phyloP scores from a whole-genome alignment of 2,329 filamentous ascomycete genomes.

The Scytalidium lignicola region DNA sequence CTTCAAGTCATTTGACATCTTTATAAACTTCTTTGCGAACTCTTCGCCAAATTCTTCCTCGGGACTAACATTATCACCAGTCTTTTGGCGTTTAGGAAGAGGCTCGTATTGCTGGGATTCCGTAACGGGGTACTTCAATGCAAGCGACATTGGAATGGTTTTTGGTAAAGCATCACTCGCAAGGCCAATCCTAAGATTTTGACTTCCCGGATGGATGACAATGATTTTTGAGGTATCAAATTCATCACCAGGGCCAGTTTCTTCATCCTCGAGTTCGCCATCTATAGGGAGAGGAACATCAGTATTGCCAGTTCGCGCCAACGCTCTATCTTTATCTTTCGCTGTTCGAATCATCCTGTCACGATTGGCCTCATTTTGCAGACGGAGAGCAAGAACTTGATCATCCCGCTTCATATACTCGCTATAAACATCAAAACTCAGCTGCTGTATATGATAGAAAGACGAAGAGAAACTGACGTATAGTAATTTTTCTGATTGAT shows the following conservation, averaged over 20 bases:
- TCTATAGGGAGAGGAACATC: slow-evolving; percentile 58
- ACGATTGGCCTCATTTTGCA: slow-evolving; percentile 81
- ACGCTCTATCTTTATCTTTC: slow-evolving; percentile 79
- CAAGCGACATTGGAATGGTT: slow-evolving; percentile 89
- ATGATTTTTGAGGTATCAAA: slow-evolving; percentile 84
- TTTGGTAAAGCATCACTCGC: slow-evolving; percentile 95
- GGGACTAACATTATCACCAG: slow-evolving; percentile 34
- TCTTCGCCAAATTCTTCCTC: slow-evolving; percentile 89
- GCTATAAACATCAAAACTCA: slow-evolving; percentile 38
- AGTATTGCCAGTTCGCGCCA: slow-evolving; percentile 68
- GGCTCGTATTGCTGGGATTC: slow-evolving; percentile 81
- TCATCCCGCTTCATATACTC: slow-evolving; percentile 99
- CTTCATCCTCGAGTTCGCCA: slow-evolving; percentile 47
- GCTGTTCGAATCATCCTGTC: slow-evolving; percentile 80
- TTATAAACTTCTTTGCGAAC: slow-evolving; percentile 67
- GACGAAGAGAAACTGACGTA: slow-evolving; percentile 57
- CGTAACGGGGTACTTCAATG: slow-evolving; percentile 68
- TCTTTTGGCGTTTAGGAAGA: slow-evolving; percentile 67
- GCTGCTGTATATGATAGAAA: not conserved
- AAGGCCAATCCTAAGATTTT: slow-evolving; percentile 89
- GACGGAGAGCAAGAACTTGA: slow-evolving; percentile 82
- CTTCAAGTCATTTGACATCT: slow-evolving; percentile 83
- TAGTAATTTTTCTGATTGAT: slow-evolving; percentile 99
- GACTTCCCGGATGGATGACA: slow-evolving; percentile 90
- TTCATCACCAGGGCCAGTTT: slow-evolving; percentile 52